Conservation (phyloP, 176 grass and related monocot species). For the Musa beccarii region DNA sequence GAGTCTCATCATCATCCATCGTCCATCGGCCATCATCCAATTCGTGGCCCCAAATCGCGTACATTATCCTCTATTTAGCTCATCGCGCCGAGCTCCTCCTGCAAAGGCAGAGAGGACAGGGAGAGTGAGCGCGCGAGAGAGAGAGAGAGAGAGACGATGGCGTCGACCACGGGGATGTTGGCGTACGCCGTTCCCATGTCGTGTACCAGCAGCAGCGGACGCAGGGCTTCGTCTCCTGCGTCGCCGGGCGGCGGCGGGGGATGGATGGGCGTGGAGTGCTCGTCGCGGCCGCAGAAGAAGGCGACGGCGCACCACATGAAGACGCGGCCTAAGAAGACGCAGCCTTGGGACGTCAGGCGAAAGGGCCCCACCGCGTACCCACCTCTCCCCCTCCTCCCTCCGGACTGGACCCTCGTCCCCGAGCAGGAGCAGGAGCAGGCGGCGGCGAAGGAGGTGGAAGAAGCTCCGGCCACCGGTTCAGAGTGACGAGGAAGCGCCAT, state of each 20-base stretch:
- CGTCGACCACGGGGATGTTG: not conserved
- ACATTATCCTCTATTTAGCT: no score
- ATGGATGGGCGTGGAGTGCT: constrained; percentile 51
- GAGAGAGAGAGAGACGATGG: no score
- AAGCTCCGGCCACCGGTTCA: constrained; percentile 17
- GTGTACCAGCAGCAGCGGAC: not conserved
- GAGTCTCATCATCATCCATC: no score
- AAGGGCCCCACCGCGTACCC: constrained; percentile 48
- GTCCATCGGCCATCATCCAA: no score
- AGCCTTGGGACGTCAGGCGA: constrained; percentile 58
- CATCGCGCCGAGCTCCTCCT: no score
- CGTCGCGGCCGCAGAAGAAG: constrained; percentile 86
- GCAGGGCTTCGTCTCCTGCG: not conserved
- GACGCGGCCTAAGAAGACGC: constrained; percentile 77
- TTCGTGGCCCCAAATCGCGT: no score
- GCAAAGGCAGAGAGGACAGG: no score
- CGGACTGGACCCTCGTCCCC: constrained; percentile 68
- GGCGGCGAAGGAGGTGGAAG: not conserved
- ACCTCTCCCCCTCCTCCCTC: constrained; percentile 50
- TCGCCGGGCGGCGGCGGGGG: not conserved
- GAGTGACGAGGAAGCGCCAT: not conserved
- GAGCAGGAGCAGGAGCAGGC: not conserved
- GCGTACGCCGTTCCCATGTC: not conserved
- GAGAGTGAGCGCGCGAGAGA: no score
- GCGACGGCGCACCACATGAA: constrained; percentile 90